phyloP scores from a whole-genome alignment of 441 rosid species.

The Dalechampia spathulata region DNA sequence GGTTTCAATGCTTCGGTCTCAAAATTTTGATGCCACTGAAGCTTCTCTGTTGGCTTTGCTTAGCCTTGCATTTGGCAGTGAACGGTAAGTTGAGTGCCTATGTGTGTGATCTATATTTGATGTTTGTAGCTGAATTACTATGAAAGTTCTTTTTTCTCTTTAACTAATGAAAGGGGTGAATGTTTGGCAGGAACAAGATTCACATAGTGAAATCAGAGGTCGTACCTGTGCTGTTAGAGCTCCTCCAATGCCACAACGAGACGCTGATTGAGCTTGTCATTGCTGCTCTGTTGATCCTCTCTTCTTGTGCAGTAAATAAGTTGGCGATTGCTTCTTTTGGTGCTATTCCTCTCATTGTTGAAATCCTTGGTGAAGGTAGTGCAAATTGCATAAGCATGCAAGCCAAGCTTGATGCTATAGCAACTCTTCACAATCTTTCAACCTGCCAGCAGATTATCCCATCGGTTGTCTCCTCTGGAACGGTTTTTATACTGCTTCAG shows the following conservation, averaged over 20 bases:
- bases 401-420: constrained; percentile 47
- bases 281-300: constrained; percentile 56
- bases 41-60: constrained; percentile 68
- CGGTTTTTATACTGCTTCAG: constrained; percentile 40
- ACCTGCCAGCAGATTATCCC: constrained; percentile 48
- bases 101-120: no score
- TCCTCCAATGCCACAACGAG: constrained; percentile 41
- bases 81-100: constrained; percentile 38
- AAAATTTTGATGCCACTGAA: constrained; percentile 50
- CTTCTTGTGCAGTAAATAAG: constrained; percentile 68
- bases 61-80: constrained; percentile 81
- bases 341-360: constrained; percentile 36
- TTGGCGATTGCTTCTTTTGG: constrained; percentile 47
- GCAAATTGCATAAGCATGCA: constrained; percentile 24
- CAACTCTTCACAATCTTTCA: constrained; percentile 77
- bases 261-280: constrained; percentile 36
- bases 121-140: no score
- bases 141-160: not conserved
- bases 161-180: not conserved
- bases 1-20: constrained; percentile 59
- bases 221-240: constrained; percentile 47
- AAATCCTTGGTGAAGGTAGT: constrained; percentile 22
- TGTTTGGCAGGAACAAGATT: constrained; percentile 63
- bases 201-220: constrained; percentile 53
- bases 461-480: constrained; percentile 44